phyloP scores from a whole-genome alignment of 106 monocot genomes.

The Apostasia shenzhenica region DNA sequence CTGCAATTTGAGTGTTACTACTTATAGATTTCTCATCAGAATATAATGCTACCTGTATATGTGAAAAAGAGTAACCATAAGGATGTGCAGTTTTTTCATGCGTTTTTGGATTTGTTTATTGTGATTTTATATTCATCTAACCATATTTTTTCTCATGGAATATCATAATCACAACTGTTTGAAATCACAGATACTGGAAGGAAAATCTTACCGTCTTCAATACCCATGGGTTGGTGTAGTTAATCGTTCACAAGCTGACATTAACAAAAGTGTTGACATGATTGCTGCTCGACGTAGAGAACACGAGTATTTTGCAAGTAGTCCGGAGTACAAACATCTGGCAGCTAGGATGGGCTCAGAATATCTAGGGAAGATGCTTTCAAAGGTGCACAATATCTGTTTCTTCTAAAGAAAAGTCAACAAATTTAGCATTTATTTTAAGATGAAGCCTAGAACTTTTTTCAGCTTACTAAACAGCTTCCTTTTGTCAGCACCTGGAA shows the following conservation, averaged over 20 bases:
- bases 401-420: background rate
- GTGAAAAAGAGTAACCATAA: too few relatives aligned
- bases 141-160: too few relatives aligned
- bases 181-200: conserved; percentile 54
- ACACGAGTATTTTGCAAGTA: conserved; percentile 65
- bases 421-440: too few relatives aligned
- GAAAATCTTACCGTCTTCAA: conserved; percentile 64
- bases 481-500: conserved; percentile 67
- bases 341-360: conserved; percentile 83
- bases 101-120: background rate
- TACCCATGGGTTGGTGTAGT: conserved; percentile 88
- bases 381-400: conserved; percentile 32
- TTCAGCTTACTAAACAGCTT: too few relatives aligned
- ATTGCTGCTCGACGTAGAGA: conserved; percentile 83
- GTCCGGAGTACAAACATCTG: conserved; percentile 83
- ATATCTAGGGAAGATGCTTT: conserved; percentile 71
- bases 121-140: background rate
- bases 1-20: too few relatives aligned
- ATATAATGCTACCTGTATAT: too few relatives aligned
- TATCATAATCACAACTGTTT: too few relatives aligned
- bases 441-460: too few relatives aligned
- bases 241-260: conserved; percentile 25
- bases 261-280: conserved; percentile 86
- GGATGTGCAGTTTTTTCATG: too few relatives aligned
- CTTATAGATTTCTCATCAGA: too few relatives aligned